Base-by-base conservation (phyloP, 331 rosid species). In the Pyrus hybrid region DNA sequence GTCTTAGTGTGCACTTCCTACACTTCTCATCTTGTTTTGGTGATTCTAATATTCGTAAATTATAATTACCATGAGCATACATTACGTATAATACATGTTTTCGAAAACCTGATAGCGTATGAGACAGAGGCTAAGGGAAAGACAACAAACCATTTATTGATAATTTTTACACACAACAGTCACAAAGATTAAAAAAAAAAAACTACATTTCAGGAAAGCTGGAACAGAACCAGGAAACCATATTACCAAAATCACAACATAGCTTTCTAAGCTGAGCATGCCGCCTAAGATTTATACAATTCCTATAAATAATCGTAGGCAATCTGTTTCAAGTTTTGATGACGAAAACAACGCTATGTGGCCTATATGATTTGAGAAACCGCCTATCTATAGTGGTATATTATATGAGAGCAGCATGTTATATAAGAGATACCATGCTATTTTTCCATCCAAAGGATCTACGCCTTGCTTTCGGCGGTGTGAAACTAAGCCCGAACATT, bases 401-500 rank as follows among this genome's bases (percentile, higher is more conserved):
- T 35, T 61, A 80, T 47, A 43, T 18, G 25, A 62, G 66, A 7
- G 63, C 45, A 61, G 64, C 57, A 62, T 5, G 70, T 79, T 73
- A 85, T 20, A 67, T 62, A 66, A 86, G 87, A 47, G 96, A 84
- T 6, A 83, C 68, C 80, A 70, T 77, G 79, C 85, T 87, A 81
- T 71, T 90, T 85, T 61, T 89, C 97, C 97, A 95, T 68, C 85
- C 81, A 69, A 64, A 84, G 45, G 89, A 85, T 78, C 93, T 88
- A 9, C 97, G 79, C 61, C 67, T 86, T 5, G 85, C 32, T 62
- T 78, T 83, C 28, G 86, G 80, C 22, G 93, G 91, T 12, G 96
- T 80, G 81, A 87, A 95, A 84, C 97, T 95, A 43, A 95, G 96
- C 23, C 99, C 99, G 80, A 92, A 92, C 95, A 92, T 95, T 86